Evolutionary conservation across 768 basidiomycete species (phyloP), one percentile per base, ranked within the genome.

Genomic region (Chiua virens): DNA sequence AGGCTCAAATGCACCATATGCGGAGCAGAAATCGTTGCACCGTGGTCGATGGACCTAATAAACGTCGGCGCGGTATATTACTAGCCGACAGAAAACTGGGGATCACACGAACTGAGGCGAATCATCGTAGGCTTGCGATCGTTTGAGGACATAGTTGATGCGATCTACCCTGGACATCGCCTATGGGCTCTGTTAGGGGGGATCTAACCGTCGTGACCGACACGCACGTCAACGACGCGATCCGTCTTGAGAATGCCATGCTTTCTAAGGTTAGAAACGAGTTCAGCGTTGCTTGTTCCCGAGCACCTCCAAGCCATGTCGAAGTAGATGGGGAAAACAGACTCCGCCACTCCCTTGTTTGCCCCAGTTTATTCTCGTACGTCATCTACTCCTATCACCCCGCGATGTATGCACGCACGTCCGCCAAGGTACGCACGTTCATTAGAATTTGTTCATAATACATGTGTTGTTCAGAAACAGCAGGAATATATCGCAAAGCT

Each of bases 1-100:
- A 41, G n/a, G 20, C 23, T 27, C 10, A 7, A 27, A 37, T 62
- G 64, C 46, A 87, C 89, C 95, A 98, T 98, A 66, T 99, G 96
- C 1, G 96, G 96, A 0, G 96, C 96, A 35, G 89, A 92, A 55
- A 99, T 98, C 0, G 96, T 99, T 14, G 94, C 95, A 13, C 83
- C 86, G 61, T 87, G 79, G 3, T 89, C 88, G 45, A 94, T 93
- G 17, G 76, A 53, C 65, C 89, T 89, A 60, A 53, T 53, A 13
- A 21, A 40, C 27, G 22, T 54, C 39, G n/a, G n/a, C n/a, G n/a
- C 14, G 17, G 42, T 38, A 25, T 22, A 13, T 27, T 23, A 35
- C 3, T 13, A 8, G 8, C 13, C 30, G 14, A 37, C 2, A 18
- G 0, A 67, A 65, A 55, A 74, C 30, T 6, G 28, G 70, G 21